phyloP scores from a whole-genome alignment of 257 asterid species.

The Cruciata laevipes region DNA sequence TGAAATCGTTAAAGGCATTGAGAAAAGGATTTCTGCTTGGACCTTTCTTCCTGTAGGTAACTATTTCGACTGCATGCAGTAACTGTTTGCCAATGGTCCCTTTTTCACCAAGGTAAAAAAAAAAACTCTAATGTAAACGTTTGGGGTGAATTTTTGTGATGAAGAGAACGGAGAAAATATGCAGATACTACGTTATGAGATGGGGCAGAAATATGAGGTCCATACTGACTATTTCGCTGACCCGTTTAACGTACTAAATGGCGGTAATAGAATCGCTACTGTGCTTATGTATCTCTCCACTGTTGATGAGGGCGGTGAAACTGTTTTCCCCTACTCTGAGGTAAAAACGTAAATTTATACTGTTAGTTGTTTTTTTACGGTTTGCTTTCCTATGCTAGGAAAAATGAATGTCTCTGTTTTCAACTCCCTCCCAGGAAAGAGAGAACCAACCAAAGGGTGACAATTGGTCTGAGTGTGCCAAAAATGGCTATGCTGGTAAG shows the following conservation, averaged over 20 bases:
- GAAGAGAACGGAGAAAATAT: conserved; percentile 76
- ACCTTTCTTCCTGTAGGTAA: conserved; percentile 86
- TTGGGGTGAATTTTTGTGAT: conserved; percentile 11
- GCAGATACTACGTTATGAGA: conserved; percentile 71
- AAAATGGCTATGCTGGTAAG: conserved; percentile 73
- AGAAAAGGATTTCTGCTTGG: conserved; percentile 82
- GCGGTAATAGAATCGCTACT: conserved; percentile 85
- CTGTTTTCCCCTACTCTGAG: conserved; percentile 67
- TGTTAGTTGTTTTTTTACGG: background rate
- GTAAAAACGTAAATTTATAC: conserved; percentile 15
- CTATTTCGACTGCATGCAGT: background rate
- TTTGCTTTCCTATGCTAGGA: background rate
- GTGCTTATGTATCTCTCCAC: conserved; percentile 81
- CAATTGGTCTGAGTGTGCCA: conserved; percentile 83
- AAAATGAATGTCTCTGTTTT: background rate
- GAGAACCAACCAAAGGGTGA: conserved; percentile 50
- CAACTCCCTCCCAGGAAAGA: conserved; percentile 34
- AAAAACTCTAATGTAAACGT: background rate
- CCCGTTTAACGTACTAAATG: conserved; percentile 52
- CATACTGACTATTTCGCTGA: conserved; percentile 79
- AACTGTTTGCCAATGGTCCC: background rate
- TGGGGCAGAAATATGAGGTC: conserved; percentile 84
- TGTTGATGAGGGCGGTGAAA: conserved; percentile 78
- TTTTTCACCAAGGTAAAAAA: background rate
- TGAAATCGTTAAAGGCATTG: conserved; percentile 50